These are phyloP conservation scores for Coffea eugenioides DNA, from an alignment of 257 asterid genomes.

Conservation along the genomic window DNA sequence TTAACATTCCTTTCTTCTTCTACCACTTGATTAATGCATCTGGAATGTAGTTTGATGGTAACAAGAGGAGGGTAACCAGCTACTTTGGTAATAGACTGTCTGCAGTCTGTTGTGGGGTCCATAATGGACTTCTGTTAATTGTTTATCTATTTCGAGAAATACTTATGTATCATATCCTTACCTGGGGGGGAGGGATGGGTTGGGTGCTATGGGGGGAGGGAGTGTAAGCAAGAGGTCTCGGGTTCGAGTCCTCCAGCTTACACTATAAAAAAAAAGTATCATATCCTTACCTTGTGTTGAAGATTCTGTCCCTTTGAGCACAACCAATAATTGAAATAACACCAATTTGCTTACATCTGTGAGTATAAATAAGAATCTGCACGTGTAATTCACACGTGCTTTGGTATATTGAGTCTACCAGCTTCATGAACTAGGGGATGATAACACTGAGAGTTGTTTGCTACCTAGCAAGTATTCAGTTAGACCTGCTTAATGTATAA, in stretches of 20 bases:
- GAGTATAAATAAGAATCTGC: background rate
- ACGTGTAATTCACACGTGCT: background rate
- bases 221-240: no score
- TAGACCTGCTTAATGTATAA: background rate
- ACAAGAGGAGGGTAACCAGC: background rate
- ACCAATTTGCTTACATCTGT: background rate
- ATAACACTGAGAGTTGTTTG: background rate
- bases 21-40: background rate
- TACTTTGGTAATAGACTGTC: background rate
- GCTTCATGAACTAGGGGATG: background rate
- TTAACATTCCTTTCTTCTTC: no score
- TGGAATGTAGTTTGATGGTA: background rate
- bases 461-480: background rate
- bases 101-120: background rate
- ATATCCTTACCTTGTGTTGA: background rate
- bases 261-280: no score
- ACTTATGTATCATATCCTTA: no score
- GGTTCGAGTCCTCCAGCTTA: no score
- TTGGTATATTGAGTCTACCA: background rate
- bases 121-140: no score
- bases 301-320: background rate
- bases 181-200: no score
- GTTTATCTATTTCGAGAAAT: no score
- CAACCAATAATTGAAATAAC: background rate
- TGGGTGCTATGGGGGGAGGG: no score